Evolutionary conservation across 192 early-diverging fungal species (phyloP).

Genomic region (Chytriomyces sp.): DNA sequence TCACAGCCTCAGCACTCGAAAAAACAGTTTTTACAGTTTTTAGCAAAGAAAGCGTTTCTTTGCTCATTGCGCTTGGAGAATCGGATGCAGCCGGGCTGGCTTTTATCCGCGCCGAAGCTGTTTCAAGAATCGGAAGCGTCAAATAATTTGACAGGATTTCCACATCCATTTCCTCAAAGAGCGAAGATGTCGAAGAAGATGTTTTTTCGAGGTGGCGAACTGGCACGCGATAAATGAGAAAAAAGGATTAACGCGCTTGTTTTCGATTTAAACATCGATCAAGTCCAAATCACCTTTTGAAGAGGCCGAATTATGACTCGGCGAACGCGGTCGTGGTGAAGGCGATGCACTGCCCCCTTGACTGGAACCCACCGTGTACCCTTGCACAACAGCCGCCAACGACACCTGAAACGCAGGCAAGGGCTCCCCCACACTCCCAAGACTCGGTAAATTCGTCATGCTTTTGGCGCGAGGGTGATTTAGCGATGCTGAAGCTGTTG

Average conservation of each 20-base stretch:
- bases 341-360: not conserved
- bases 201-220: conserved; percentile 3
- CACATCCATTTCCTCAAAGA: conserved; percentile 30
- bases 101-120: not conserved
- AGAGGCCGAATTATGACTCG: conserved; percentile 1
- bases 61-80: not conserved
- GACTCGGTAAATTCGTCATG: conserved; percentile 38
- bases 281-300: too few relatives aligned
- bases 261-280: too few relatives aligned
- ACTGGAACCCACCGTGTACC: too few relatives aligned
- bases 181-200: not conserved
- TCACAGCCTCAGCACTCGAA: conserved; percentile 48
- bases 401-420: conserved; percentile 2
- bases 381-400: not conserved
- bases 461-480: conserved; percentile 21
- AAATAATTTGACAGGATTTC: conserved; percentile 21
- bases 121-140: conserved; percentile 10
- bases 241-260: too few relatives aligned
- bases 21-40: conserved; percentile 48
- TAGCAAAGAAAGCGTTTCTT: conserved; percentile 29
- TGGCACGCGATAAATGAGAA: not conserved
- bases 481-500: conserved; percentile 7
- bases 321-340: not conserved
- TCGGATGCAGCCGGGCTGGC: not conserved
- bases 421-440: conserved; percentile 17